These are phyloP conservation scores for Xylaria sp. DNA, from an alignment of 2,329 filamentous ascomycete species.

Conservation along the genomic window DNA sequence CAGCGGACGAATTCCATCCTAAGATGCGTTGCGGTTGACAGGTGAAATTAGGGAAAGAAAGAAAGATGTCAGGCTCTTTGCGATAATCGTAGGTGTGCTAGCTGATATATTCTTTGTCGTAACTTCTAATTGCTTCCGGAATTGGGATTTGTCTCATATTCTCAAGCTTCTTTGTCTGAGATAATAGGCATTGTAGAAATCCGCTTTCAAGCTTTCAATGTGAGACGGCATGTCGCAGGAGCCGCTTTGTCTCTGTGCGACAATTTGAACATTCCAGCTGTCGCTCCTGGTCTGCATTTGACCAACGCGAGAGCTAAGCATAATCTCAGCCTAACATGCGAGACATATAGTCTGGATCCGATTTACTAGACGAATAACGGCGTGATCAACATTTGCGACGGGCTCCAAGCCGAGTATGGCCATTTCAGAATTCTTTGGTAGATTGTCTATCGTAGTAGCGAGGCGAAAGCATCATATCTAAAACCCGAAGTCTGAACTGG, in stretches of 20 bases:
- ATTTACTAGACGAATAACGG: background rate
- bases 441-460: slow-evolving; percentile 30
- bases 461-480: slow-evolving; percentile 31
- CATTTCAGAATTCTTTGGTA: slow-evolving; percentile 26
- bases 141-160: background rate
- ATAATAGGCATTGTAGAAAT: slow-evolving; percentile 24
- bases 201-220: slow-evolving; percentile 38
- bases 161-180: slow-evolving; percentile 17
- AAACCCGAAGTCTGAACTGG: slow-evolving; percentile 24
- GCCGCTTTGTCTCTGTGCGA: slow-evolving; percentile 18
- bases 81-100: background rate
- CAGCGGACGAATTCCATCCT: slow-evolving; percentile 8
- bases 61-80: background rate
- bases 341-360: background rate
- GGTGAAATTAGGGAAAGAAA: background rate
- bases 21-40: background rate
- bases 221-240: background rate
- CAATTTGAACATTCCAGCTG: background rate
- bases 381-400: slow-evolving; percentile 2
- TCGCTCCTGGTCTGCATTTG: background rate
- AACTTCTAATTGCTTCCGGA: slow-evolving; percentile 22
- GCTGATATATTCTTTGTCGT: slow-evolving; percentile 29
- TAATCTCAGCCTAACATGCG: background rate
- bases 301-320: background rate
- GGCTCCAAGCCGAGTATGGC: background rate